These are phyloP conservation scores for Brassica juncea DNA, from an alignment of 345 rosid species.

Conservation along the genomic window DNA sequence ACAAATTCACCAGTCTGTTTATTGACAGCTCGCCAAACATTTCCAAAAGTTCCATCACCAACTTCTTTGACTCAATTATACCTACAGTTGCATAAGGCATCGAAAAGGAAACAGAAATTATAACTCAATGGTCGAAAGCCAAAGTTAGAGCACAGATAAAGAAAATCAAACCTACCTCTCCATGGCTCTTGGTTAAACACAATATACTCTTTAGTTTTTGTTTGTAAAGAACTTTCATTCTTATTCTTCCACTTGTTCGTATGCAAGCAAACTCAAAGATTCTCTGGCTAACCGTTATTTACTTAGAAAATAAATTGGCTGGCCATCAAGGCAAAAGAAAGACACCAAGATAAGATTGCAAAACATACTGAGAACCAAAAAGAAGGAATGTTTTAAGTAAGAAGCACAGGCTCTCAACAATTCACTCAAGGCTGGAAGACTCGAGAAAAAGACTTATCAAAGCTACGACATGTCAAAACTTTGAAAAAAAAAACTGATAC, in stretches of 20 bases:
- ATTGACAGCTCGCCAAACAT: conserved; percentile 81
- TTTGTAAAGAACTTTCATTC: conserved; percentile 38
- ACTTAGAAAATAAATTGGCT: conserved; percentile 45
- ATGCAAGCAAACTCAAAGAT: conserved; percentile 29
- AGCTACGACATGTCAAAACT: conserved; percentile 43
- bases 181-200: conserved; percentile 52
- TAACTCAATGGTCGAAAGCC: background rate
- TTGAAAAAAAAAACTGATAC: conserved; percentile 25
- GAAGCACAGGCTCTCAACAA: background rate
- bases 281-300: conserved; percentile 59
- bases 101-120: conserved; percentile 1
- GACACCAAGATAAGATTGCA: conserved; percentile 34
- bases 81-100: conserved; percentile 44
- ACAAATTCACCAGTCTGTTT: conserved; percentile 90
- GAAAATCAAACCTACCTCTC: conserved; percentile 62
- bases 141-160: background rate
- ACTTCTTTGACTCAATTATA: conserved; percentile 84
- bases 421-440: conserved; percentile 41
- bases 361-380: conserved; percentile 52
- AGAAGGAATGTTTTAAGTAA: conserved; percentile 14
- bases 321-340: conserved; percentile 38
- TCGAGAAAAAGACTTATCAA: conserved; percentile 39
- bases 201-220: conserved; percentile 53
- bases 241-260: conserved; percentile 33
- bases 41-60: conserved; percentile 97